These are phyloP conservation scores for Pseudogymnoascus sp. DNA, from an alignment of 2,329 filamentous ascomycete species.

Conservation along the genomic window DNA sequence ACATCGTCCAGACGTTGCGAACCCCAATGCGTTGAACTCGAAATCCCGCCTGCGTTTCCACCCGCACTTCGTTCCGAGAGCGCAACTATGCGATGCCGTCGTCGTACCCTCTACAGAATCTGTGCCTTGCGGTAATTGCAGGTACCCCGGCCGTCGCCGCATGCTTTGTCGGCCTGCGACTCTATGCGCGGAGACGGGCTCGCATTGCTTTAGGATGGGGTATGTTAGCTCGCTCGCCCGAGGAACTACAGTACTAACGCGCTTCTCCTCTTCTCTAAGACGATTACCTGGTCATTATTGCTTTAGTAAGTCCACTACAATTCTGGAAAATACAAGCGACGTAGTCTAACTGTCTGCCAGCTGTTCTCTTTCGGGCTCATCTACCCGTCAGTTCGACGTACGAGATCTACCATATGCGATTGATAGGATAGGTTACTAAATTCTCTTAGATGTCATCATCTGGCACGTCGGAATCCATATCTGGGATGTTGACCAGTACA, in stretches of 20 bases:
- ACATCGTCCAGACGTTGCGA: constrained; percentile 1
- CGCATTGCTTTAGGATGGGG: constrained; percentile 3
- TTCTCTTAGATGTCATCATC: background rate
- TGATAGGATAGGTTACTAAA: background rate
- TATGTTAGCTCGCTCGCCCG: background rate
- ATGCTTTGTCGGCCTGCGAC: background rate
- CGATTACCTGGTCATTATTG: background rate
- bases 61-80: background rate
- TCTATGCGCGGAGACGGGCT: constrained; percentile 1
- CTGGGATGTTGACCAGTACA: background rate
- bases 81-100: constrained; percentile 5
- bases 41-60: background rate
- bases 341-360: background rate
- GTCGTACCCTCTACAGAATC: constrained; percentile 1
- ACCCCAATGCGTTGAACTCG: background rate
- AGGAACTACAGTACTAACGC: background rate
- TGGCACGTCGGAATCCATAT: constrained; percentile 5
- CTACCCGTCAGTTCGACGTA: constrained; percentile 3
- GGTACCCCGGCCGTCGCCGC: background rate
- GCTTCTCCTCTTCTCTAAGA: background rate
- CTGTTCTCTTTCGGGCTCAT: background rate
- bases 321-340: background rate
- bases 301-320: background rate
- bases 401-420: background rate
- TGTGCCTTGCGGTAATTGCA: background rate